These are phyloP conservation scores for Beverwykella pulmonaria DNA, from an alignment of 495 filamentous ascomycete species.

Conservation along the genomic window DNA sequence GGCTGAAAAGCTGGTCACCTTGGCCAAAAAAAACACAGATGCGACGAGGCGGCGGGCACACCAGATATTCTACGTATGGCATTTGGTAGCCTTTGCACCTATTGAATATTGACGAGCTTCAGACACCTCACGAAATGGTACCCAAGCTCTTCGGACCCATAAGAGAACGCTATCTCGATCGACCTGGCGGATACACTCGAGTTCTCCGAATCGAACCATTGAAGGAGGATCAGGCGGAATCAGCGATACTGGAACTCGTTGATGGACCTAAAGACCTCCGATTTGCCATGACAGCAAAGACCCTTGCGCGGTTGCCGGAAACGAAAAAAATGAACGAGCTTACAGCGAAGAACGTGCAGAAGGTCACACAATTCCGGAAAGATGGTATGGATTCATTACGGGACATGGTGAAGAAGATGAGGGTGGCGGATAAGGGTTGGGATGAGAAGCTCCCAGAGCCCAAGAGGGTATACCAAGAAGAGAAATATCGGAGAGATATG, in stretches of 20 bases:
- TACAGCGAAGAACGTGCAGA: slow-evolving; percentile 74
- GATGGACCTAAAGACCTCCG: slow-evolving; percentile 95
- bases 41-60: slow-evolving; percentile 66
- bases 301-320: slow-evolving; percentile 65
- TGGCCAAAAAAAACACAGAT: slow-evolving; percentile 88
- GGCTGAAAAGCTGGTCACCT: slow-evolving; percentile 89
- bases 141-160: slow-evolving; percentile 88
- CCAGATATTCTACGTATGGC: slow-evolving; percentile 78
- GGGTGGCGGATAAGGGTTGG: slow-evolving; percentile 46
- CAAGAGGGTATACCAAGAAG: slow-evolving; percentile 40
- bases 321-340: slow-evolving; percentile 59
- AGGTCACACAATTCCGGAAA: slow-evolving; percentile 79
- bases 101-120: slow-evolving; percentile 2
- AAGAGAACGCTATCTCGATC: slow-evolving; percentile 73
- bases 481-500: neutral
- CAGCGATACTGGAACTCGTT: slow-evolving; percentile 93
- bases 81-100: neutral
- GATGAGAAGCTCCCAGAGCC: slow-evolving; percentile 9
- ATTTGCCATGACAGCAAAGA: slow-evolving; percentile 86
- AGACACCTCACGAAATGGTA: slow-evolving; percentile 52
- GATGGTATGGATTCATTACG: slow-evolving; percentile 69
- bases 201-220: slow-evolving; percentile 81
- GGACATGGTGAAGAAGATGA: slow-evolving; percentile 64
- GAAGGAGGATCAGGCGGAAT: slow-evolving; percentile 76
- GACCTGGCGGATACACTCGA: slow-evolving; percentile 91